A percentile compares a stretch with the other conserved stretches of the same genome.
Conservation (phyloP, 768 basidiomycete genomes). For the Solioccasus polychromus region DNA sequence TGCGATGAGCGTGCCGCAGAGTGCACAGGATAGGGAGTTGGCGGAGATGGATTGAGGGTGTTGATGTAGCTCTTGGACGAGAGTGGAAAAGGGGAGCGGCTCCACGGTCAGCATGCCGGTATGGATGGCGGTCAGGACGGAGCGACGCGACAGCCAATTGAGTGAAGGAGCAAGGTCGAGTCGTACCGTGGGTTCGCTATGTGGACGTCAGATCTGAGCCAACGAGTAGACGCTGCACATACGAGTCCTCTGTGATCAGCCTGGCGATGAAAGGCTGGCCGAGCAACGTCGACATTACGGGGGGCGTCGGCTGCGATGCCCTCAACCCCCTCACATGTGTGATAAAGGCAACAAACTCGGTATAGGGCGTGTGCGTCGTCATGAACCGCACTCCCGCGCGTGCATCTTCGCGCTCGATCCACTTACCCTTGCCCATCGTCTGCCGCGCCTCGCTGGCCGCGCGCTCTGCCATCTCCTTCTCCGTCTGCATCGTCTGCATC, state of each 20-base stretch:
- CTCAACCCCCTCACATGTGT: constrained; percentile 73
- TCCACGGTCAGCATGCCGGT: constrained; percentile 86
- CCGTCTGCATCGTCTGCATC: constrained; percentile 71
- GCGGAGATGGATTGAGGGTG: constrained; percentile 43
- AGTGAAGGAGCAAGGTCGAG: constrained; percentile 92
- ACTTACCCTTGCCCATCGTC: constrained; percentile 68
- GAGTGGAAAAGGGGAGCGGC: constrained; percentile 62
- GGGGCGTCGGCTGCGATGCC: constrained; percentile 52
- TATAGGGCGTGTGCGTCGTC: constrained; percentile 70
- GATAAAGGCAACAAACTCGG: constrained; percentile 78
- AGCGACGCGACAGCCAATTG: constrained; percentile 89
- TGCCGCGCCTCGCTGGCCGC: constrained; percentile 47
- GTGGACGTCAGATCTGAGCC: constrained; percentile 10
- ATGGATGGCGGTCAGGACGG: constrained; percentile 81
- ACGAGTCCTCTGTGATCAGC: constrained; percentile 82
- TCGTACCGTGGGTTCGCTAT: constrained; percentile 83
- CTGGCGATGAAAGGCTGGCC: constrained; percentile 77
- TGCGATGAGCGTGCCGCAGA: constrained; percentile 62
- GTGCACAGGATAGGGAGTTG: constrained; percentile 63
- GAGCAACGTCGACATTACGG: constrained; percentile 71
- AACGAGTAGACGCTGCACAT: too few species aligned
- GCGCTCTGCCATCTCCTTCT: constrained; percentile 61
- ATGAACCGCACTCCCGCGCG: constrained; percentile 46
- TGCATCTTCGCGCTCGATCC: constrained; percentile 43
- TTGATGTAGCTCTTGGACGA: constrained; percentile 53